Evolutionary conservation across 2,329 filamentous ascomycete species (phyloP), one percentile per base, ranked within the genome.

Genomic region (Sporothrix curviconia): DNA sequence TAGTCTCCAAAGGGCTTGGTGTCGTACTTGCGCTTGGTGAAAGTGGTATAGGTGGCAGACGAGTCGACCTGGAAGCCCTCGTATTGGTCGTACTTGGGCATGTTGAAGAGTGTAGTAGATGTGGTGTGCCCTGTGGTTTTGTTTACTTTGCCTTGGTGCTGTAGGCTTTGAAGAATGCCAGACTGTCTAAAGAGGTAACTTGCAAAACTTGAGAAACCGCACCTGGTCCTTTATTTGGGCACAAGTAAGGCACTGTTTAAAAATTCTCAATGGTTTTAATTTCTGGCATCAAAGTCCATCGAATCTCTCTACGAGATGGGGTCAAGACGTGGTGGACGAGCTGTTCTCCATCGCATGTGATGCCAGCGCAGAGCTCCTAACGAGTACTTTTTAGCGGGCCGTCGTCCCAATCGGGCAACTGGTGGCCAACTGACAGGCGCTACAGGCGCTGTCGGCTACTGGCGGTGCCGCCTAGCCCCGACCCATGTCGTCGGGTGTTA

Each of bases 1-100:
- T 89, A 81, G 69, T 92, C 89, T 63, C 86, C 89, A 69, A 95
- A 95, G 17, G 88, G 87, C 76, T 95, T 94, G 59, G 92, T 84
- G 65, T 85, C 81, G 76, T 90, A 90, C 76, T n/a, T 92, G n/a
- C n/a, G n/a, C n/a, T n/a, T n/a, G n/a, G n/a, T n/a, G n/a, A n/a
- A n/a, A n/a, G 12, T 44, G 19, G 28, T 30, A 46, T 22, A 46
- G 14, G 24, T 30, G 3, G 24, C 42, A 6, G 42, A 25, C 6
- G 14, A 22, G 22, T 46, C 42, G 12, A 46, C 42, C 22, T 46
- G 42, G 24, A 46, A 46, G 42, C 42, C 42, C 12, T 46, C 24
- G n/a, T 50, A 56, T 36, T 56, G 44, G 44, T 56, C 55, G 44
- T 56, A 56, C 25, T 56, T 43, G 37, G 36, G 24, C 44, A 56